Conservation (phyloP, 2,329 filamentous ascomycete species). For the Fusarium pilosicola region DNA sequence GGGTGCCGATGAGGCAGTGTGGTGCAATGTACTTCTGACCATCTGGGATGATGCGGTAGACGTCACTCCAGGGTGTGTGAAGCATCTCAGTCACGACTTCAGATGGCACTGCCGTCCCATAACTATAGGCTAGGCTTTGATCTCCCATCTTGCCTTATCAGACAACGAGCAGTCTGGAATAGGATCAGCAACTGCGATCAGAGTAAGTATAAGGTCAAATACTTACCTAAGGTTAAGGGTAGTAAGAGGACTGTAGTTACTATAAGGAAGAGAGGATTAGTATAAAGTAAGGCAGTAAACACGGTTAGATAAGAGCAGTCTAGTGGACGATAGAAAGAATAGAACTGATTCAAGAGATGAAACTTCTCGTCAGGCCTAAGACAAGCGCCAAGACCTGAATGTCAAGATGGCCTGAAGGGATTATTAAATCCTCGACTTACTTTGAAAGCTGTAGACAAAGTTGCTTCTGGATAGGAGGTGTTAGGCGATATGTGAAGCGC, state of each 20-base stretch:
- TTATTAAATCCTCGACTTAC: not conserved
- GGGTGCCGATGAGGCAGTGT: constrained; percentile 39
- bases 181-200: not conserved
- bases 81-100: constrained; percentile 15
- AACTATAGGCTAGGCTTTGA: not conserved
- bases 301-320: not conserved
- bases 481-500: not conserved
- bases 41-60: constrained; percentile 38
- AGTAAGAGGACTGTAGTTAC: not conserved
- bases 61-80: constrained; percentile 13
- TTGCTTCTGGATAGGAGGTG: not conserved
- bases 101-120: not conserved
- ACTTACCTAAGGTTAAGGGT: not conserved
- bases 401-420: too few species aligned
- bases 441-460: not conserved
- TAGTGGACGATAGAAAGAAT: not conserved
- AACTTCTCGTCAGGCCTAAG: not conserved
- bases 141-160: not conserved
- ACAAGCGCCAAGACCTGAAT: not conserved
- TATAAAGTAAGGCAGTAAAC: not conserved
- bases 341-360: not conserved
- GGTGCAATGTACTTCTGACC: constrained; percentile 42
- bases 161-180: not conserved
- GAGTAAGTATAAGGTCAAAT: not conserved
- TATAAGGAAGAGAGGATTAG: too few species aligned